Evolutionary conservation across 2,329 filamentous ascomycete species (phyloP).

Genomic region (Nemania abortiva): DNA sequence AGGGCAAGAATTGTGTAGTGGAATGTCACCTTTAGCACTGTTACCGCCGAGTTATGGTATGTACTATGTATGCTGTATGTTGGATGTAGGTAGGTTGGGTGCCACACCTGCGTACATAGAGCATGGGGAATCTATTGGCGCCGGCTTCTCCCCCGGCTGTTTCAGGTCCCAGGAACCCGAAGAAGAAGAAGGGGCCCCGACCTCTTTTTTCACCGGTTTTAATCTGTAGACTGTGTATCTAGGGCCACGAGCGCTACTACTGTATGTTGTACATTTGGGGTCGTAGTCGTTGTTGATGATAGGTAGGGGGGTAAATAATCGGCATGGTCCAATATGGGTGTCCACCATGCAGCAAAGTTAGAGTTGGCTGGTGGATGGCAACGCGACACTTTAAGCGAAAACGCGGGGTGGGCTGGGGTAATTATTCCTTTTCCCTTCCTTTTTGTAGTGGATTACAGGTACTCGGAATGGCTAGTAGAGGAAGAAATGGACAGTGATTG

Average conservation of each 20-base stretch:
- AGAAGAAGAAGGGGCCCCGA: slow-evolving; percentile 8
- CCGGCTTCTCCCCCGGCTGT: slow-evolving; percentile 30
- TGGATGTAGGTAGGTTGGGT: not conserved
- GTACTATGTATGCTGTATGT: not conserved
- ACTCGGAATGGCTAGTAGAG: not conserved
- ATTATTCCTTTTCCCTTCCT: not conserved
- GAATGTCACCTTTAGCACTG: not conserved
- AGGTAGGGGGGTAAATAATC: not conserved
- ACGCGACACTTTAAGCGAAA: slow-evolving; percentile 32
- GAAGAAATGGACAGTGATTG: not conserved
- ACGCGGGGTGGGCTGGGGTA: slow-evolving; percentile 35
- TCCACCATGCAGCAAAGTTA: not conserved
- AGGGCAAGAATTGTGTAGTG: not conserved
- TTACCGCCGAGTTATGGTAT: not conserved
- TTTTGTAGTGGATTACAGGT: not conserved
- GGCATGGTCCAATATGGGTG: not conserved
- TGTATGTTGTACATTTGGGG: slow-evolving; percentile 13
- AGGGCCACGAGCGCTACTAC: slow-evolving; percentile 7
- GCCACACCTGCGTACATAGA: not conserved
- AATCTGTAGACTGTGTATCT: slow-evolving; percentile 4
- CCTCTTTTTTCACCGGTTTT: slow-evolving; percentile 7
- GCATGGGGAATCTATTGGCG: not conserved
- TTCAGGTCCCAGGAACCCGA: slow-evolving; percentile 29
- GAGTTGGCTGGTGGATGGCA: slow-evolving; percentile 3
- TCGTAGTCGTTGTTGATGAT: not conserved